Evolutionary conservation across 768 basidiomycete genomes (phyloP).

Genomic region (Dictyophora rubrovolvata): DNA sequence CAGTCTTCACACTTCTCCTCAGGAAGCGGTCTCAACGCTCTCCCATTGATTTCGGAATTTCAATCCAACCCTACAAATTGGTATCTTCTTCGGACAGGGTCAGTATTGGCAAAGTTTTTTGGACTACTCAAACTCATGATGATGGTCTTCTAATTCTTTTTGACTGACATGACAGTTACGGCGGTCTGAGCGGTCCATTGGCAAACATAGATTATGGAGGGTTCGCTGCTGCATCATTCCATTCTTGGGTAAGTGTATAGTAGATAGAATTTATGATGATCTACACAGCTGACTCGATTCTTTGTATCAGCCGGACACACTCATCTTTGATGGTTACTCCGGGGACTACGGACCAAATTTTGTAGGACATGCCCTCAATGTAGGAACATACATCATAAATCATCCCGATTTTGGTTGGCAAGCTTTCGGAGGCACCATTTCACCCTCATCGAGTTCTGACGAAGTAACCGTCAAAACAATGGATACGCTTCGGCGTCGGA

Average conservation of each 20-base stretch:
- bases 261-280: background rate
- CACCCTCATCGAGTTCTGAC: constrained; percentile 25
- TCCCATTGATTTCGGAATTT: constrained; percentile 42
- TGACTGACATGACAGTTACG: constrained; percentile 28
- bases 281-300: background rate
- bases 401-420: constrained; percentile 55
- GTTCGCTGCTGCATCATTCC: constrained; percentile 50
- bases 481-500: constrained; percentile 39
- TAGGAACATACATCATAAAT: constrained; percentile 32
- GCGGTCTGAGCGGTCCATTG: constrained; percentile 42
- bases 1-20: background rate
- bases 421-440: constrained; percentile 41
- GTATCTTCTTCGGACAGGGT: constrained; percentile 34
- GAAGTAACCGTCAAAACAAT: constrained; percentile 32
- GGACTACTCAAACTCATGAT: too few species aligned
- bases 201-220: constrained; percentile 49
- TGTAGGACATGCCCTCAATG: constrained; percentile 43
- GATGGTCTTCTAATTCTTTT: too few species aligned
- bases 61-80: constrained; percentile 36
- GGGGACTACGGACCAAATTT: constrained; percentile 55
- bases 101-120: background rate
- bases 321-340: constrained; percentile 49
- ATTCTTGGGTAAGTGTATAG: constrained; percentile 30
- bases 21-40: constrained; percentile 44
- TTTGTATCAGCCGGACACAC: constrained; percentile 27